A percentile compares a stretch with the other conserved stretches of the same genome.
Conservation (phyloP, 192 early-diverging fungal species). For the Coemansia sp. region DNA sequence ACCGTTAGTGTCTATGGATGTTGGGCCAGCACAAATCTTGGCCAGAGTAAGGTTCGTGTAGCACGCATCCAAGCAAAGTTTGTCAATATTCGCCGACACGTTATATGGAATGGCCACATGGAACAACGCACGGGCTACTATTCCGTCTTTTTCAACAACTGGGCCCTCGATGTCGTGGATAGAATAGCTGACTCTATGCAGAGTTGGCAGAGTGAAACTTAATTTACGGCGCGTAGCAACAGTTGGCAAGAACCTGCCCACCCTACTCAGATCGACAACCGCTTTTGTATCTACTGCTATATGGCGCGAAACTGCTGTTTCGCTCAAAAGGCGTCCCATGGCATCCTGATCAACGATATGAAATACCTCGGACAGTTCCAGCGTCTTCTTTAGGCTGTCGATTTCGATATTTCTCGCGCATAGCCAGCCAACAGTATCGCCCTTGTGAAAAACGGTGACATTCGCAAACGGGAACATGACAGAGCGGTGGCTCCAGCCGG, state of each 20-base stretch:
- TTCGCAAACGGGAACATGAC: constrained; percentile 26
- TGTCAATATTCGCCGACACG: constrained; percentile 25
- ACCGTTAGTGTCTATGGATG: constrained; percentile 2
- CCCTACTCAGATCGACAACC: constrained; percentile 27
- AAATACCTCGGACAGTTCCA: constrained; percentile 30
- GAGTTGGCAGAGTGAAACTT: constrained; percentile 19
- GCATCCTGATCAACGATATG: constrained; percentile 29
- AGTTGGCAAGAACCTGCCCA: constrained; percentile 33
- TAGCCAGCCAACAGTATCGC: constrained; percentile 32
- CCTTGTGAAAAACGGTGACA: constrained; percentile 31
- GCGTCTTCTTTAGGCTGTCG: background rate
- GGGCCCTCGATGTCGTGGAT: constrained; percentile 22
- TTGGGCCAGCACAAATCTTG: constrained; percentile 21
- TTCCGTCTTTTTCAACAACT: constrained; percentile 13
- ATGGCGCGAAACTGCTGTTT: constrained; percentile 19
- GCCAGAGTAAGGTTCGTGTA: constrained; percentile 26
- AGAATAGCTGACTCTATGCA: constrained; percentile 11
- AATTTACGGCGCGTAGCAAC: constrained; percentile 19
- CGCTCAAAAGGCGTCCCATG: constrained; percentile 25
- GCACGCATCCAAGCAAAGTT: constrained; percentile 19
- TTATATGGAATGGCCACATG: constrained; percentile 9
- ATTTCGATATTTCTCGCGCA: constrained; percentile 18
- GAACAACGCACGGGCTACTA: constrained; percentile 20
- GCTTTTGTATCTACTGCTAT: constrained; percentile 13
- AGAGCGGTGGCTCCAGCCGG: constrained; percentile 10